Evolutionary conservation across 768 basidiomycete species (phyloP), one percentile per base, ranked within the genome.

Genomic region (Tricholoma saponaceum): DNA sequence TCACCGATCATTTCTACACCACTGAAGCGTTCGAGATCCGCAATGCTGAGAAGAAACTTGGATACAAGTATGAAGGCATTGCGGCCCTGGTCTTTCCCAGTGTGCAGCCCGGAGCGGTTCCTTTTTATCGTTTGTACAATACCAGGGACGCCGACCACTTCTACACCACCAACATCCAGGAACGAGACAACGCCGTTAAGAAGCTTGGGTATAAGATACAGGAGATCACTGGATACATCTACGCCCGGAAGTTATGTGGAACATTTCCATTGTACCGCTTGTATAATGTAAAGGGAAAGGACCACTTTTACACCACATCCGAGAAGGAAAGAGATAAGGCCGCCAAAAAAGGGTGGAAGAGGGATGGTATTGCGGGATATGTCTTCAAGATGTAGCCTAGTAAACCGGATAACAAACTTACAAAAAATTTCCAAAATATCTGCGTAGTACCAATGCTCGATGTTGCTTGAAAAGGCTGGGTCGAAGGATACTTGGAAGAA

Each of bases 301-400:
- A 69, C 50, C 68, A 69, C 54, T 69, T 69, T 37, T 69, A 69
- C 41, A 69, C 68, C 10, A 66, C 55, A 25, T 59, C 59, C 22
- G 37, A 18, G 14, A 49, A 53, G 2, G 67, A 68, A 56, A 54
- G 43, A 52, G 56, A 67, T 33, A 51, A 7, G 12, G 60, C 62
- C 13, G 47, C 30, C 25, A 30, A 25, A n/a, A 9, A 46, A 23
- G 60, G 60, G 20, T 68, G 60, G 41, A 50, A 13, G 13, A 53
- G 46, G 33, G 66, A 68, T 53, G 57, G 59, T 5, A 52, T 65
- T 22, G 60, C 58, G 12, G 64, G 58, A 18, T 68, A 60, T 56
- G 44, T 67, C 18, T 58, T 59, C 30, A 18, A 43, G 18, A n/a
- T n/a, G n/a, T n/a, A n/a, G n/a, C n/a, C n/a, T n/a, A n/a, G n/a